Percentiles rank a stretch among this genome's conserved stretches.
phyloP scores from a whole-genome alignment of 768 basidiomycete genomes.

The Pulveroboletus sp. region DNA sequence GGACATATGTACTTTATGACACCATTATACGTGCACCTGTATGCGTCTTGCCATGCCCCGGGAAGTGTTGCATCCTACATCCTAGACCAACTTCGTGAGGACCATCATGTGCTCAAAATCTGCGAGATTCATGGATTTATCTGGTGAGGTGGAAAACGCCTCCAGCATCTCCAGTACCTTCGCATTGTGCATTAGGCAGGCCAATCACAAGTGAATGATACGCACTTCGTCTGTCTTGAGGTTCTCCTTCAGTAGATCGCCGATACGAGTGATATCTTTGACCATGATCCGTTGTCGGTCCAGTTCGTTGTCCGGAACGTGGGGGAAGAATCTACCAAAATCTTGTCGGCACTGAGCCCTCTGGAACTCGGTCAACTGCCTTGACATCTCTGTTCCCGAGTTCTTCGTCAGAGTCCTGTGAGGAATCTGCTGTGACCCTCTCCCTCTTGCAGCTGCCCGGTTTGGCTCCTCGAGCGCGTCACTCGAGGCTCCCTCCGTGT shows the following conservation, averaged over 20 bases:
- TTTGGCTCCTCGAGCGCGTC: slow-evolving; percentile 29
- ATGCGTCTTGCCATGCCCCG: neutral
- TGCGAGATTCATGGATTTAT: slow-evolving; percentile 59
- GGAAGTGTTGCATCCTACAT: neutral
- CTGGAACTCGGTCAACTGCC: slow-evolving; percentile 48
- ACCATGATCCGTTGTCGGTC: slow-evolving; percentile 54
- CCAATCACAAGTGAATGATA: neutral
- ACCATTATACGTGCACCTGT: neutral
- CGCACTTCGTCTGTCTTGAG: slow-evolving; percentile 71
- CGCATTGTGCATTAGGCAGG: slow-evolving; percentile 1
- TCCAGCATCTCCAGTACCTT: slow-evolving; percentile 79
- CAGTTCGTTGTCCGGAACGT: slow-evolving; percentile 41
- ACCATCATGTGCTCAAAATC: slow-evolving; percentile 80
- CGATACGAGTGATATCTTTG: slow-evolving; percentile 58
- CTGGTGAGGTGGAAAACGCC: slow-evolving; percentile 64
- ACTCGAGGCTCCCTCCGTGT: slow-evolving; percentile 23
- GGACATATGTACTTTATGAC: neutral
- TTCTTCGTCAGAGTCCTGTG: slow-evolving; percentile 1
- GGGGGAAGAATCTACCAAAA: slow-evolving; percentile 73
- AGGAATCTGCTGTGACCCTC: slow-evolving; percentile 7
- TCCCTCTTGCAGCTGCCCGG: slow-evolving; percentile 1
- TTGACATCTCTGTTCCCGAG: slow-evolving; percentile 1
- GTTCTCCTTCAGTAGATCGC: slow-evolving; percentile 63
- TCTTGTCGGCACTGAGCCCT: slow-evolving; percentile 49
- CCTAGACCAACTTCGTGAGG: slow-evolving; percentile 36